These are phyloP conservation scores for Atractiella rhizophila DNA, from an alignment of 768 basidiomycete species.

Conservation along the genomic window DNA sequence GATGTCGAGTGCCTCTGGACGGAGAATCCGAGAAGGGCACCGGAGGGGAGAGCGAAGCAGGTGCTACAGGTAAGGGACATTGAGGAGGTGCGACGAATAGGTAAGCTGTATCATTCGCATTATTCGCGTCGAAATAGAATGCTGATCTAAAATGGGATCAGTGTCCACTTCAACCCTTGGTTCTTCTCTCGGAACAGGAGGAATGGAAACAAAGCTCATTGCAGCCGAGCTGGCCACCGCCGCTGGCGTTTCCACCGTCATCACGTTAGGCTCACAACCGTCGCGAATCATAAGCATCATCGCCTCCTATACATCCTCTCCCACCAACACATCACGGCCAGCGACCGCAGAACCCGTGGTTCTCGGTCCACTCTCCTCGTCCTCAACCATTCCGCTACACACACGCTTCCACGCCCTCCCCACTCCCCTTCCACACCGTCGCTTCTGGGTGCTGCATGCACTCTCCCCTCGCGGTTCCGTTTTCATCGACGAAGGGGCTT, in stretches of 20 bases:
- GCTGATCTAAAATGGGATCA: constrained; percentile 18
- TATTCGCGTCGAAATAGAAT: not conserved
- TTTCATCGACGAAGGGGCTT: constrained; percentile 68
- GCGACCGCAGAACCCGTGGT: not conserved
- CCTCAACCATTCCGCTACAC: constrained; percentile 37
- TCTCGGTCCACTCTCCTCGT: constrained; percentile 17
- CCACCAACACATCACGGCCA: not conserved
- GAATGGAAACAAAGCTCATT: constrained; percentile 97
- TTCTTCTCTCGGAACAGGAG: constrained; percentile 80
- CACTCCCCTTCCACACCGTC: constrained; percentile 54
- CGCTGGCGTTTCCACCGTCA: constrained; percentile 76
- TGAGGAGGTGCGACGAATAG: constrained; percentile 50
- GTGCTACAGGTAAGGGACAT: constrained; percentile 67
- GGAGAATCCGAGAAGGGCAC: constrained; percentile 45
- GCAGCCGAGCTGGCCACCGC: constrained; percentile 92
- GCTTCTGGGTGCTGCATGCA: constrained; percentile 93
- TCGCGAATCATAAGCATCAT: constrained; percentile 54
- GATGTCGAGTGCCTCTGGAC: constrained; percentile 93
- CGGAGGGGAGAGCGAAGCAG: constrained; percentile 29
- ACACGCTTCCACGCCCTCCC: constrained; percentile 59
- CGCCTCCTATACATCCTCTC: constrained; percentile 17
- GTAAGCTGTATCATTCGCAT: constrained; percentile 25
- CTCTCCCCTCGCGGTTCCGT: constrained; percentile 66
- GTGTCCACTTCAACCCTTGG: constrained; percentile 84
- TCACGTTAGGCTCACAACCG: constrained; percentile 59